phyloP scores from a whole-genome alignment of 164 flowering plant genomes.

The Vitis riparia region DNA sequence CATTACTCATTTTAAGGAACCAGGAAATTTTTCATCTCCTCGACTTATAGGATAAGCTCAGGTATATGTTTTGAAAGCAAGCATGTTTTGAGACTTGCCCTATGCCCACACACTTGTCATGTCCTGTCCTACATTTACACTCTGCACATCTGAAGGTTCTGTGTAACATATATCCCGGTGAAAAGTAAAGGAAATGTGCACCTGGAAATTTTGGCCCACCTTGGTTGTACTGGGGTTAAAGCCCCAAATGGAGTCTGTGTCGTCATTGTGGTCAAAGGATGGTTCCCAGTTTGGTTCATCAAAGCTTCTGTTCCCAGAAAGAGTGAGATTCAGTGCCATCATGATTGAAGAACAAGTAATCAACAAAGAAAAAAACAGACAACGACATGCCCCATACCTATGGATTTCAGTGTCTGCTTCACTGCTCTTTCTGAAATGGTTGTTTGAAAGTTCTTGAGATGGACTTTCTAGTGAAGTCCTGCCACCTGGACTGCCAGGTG shows the following conservation, averaged over 20 bases:
- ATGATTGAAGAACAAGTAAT: background rate
- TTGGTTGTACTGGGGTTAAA: conserved; percentile 50
- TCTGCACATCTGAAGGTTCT: too few relatives aligned
- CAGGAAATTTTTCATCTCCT: too few relatives aligned
- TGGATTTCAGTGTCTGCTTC: conserved; percentile 53
- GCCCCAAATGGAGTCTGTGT: conserved; percentile 91
- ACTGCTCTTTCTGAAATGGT: conserved; percentile 39
- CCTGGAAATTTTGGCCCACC: conserved; percentile 38
- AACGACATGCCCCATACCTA: conserved; percentile 27
- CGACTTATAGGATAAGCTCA: too few relatives aligned
- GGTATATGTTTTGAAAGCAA: too few relatives aligned
- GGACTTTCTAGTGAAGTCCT: conserved; percentile 36
- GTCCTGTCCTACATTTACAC: too few relatives aligned
- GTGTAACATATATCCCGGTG: too few relatives aligned
- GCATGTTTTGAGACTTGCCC: too few relatives aligned
- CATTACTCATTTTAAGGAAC: too few relatives aligned
- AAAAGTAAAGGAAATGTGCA: background rate
- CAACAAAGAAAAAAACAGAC: conserved; percentile 1
- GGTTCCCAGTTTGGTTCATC: conserved; percentile 83
- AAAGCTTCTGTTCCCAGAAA: conserved; percentile 48
- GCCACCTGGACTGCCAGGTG: conserved; percentile 43
- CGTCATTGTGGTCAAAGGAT: conserved; percentile 75
- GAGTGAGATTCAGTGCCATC: conserved; percentile 3
- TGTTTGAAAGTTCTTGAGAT: conserved; percentile 42
- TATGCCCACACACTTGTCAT: too few relatives aligned